A percentile compares a stretch with the other conserved stretches of the same genome.
Conservation (phyloP, 495 filamentous ascomycete genomes). For the Bryoglossum gracile region DNA sequence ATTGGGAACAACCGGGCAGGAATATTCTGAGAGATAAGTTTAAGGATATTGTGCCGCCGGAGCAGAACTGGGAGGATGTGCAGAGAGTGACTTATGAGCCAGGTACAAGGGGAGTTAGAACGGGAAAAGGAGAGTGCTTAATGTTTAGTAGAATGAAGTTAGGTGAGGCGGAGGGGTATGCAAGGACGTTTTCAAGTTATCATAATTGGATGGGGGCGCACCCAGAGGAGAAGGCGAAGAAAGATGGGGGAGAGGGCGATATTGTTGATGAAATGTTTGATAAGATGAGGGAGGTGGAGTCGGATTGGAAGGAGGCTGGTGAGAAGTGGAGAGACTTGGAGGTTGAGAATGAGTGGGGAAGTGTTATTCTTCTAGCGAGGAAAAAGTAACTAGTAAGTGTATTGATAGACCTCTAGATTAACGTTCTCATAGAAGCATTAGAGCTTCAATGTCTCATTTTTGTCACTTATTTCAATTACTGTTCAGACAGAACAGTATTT, state of each 20-base stretch:
- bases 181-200: conserved; percentile 49
- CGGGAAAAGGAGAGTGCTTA: conserved; percentile 40
- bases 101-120: conserved; percentile 25
- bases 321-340: conserved; percentile 41
- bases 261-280: conserved; percentile 51
- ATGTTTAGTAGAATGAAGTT: conserved; percentile 45
- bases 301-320: conserved; percentile 41
- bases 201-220: conserved; percentile 47
- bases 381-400: too few relatives aligned
- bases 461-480: too few relatives aligned
- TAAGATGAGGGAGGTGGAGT: conserved; percentile 37
- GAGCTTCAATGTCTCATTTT: too few relatives aligned
- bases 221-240: conserved; percentile 36
- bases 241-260: conserved; percentile 44
- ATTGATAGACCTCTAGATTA: too few relatives aligned
- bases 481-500: too few relatives aligned
- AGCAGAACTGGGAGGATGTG: conserved; percentile 42
- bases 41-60: conserved; percentile 41
- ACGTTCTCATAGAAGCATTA: too few relatives aligned
- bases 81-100: conserved; percentile 52
- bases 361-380: conserved; percentile 45
- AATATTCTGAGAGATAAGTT: conserved; percentile 41
- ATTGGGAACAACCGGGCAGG: conserved; percentile 56
- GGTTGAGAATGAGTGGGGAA: conserved; percentile 49
- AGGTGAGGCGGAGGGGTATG: conserved; percentile 47